Base-by-base conservation (phyloP, 768 basidiomycete species). In the Sporobolomyces pararoseus region DNA sequence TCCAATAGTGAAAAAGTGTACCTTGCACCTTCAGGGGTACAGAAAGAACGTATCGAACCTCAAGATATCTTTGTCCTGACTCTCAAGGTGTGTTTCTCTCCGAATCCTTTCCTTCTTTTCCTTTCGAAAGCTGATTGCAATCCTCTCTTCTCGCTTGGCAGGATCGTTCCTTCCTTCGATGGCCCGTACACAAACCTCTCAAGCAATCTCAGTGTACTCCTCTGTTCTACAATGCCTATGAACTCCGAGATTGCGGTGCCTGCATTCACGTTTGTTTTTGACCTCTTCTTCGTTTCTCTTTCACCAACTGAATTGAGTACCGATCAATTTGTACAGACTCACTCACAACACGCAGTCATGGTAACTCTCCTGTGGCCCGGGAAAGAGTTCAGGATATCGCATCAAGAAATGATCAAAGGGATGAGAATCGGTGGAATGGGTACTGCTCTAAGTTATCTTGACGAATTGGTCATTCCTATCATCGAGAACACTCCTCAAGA, bases 341-440 rank as follows among this genome's bases (percentile, higher is more conserved):
- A 93, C 77, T 90, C 89, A 0, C 91, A 93, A 78, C 86, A 92
- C 78, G 91, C 87, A 46, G 91, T 94, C 49, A 89, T 93, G 86
- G 88, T 87, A 1, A 92, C 91, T 0, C 79, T 94, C 42, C 82
- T 91, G 21, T 91, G 87, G 85, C 82, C 84, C 7, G 87, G 86
- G 0, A 81, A 84, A 31, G 81, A 85, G 25, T 93, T 93, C 75
- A 83, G 83, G 67, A 89, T 93, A 72, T 90, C 89, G 14, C 91
- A 93, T 79, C 90, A 90, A 79, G 91, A 93, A 86, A 93, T 93
- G 91, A 94, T 93, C 78, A 94, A 94, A 78, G 91, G 91, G 29
- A 85, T 94, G 51, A 84, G 90, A 14, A 77, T 86, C 21, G 88
- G 85, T 7, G 91, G 91, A 16, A 86, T 83, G n/a, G 89, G 89